Percentiles rank a stretch among this genome's conserved stretches.
Evolutionary conservation across 495 filamentous ascomycete species (phyloP).

Genomic region (Parathielavia hyrcaniae): DNA sequence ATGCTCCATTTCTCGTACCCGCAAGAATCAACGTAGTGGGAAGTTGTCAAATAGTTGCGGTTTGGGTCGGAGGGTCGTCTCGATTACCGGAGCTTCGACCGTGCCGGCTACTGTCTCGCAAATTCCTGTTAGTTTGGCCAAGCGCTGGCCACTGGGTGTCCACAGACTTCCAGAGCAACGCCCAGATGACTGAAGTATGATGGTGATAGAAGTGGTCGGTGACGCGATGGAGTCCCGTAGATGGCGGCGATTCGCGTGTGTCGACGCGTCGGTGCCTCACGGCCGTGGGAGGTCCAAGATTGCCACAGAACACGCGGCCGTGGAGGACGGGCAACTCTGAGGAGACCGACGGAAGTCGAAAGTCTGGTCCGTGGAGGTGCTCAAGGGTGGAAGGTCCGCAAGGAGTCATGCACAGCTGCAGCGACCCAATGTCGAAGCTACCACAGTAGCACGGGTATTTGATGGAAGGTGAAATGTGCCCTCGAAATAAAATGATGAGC

Average conservation of each 20-base stretch:
- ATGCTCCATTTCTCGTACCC: conserved; percentile 23
- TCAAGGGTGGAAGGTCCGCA: too few relatives aligned
- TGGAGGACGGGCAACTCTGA: not conserved
- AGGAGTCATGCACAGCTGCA: too few relatives aligned
- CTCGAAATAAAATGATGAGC: not conserved
- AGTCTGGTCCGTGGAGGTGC: not conserved
- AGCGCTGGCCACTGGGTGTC: not conserved
- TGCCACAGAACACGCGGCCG: not conserved
- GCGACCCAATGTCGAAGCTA: too few relatives aligned
- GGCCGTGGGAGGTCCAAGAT: not conserved
- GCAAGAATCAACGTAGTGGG: too few relatives aligned
- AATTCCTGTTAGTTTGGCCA: not conserved
- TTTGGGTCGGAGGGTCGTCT: not conserved
- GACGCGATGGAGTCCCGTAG: not conserved
- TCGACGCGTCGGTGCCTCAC: not conserved
- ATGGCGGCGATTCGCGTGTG: not conserved
- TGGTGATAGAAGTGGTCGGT: not conserved
- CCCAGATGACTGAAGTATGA: not conserved
- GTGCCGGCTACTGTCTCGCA: not conserved
- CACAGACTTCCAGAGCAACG: not conserved
- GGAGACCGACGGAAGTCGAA: not conserved
- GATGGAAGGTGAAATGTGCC: not conserved
- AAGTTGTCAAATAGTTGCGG: not conserved
- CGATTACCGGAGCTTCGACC: not conserved
- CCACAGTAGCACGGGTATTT: too few relatives aligned